Evolutionary conservation across 495 filamentous ascomycete genomes (phyloP).

Genomic region (Talaromyces ruber): DNA sequence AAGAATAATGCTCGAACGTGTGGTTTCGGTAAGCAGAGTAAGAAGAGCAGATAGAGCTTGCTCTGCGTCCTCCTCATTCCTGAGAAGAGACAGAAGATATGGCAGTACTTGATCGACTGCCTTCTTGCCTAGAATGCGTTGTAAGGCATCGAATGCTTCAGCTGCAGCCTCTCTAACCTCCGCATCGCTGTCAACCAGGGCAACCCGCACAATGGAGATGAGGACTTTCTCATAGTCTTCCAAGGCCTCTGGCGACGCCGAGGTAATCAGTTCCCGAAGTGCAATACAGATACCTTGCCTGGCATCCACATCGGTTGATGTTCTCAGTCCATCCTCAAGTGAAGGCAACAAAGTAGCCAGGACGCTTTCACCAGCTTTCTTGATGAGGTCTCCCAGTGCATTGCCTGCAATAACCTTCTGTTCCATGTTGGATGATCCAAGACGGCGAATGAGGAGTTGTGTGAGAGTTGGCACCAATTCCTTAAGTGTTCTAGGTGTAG

Average conservation of each 20-base stretch:
- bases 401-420: slow-evolving; percentile 98
- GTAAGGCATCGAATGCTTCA: slow-evolving; percentile 91
- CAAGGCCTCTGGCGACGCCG: slow-evolving; percentile 80
- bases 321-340: slow-evolving; percentile 85
- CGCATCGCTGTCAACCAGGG: slow-evolving; percentile 78
- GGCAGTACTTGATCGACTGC: slow-evolving; percentile 93
- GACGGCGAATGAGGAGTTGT: slow-evolving; percentile 85
- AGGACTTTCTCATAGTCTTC: slow-evolving; percentile 93
- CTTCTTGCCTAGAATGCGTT: slow-evolving; percentile 86
- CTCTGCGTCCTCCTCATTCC: slow-evolving; percentile 76
- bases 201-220: slow-evolving; percentile 88
- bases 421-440: slow-evolving; percentile 94
- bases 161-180: slow-evolving; percentile 93
- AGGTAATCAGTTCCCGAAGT: slow-evolving; percentile 82
- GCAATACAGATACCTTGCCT: slow-evolving; percentile 98
- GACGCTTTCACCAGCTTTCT: slow-evolving; percentile 92
- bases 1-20: slow-evolving; percentile 89
- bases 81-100: slow-evolving; percentile 77
- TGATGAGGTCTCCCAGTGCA: slow-evolving; percentile 88
- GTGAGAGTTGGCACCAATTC: slow-evolving; percentile 91
- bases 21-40: slow-evolving; percentile 87
- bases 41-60: slow-evolving; percentile 88
- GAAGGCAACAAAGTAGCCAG: slow-evolving; percentile 81
- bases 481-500: slow-evolving; percentile 85
- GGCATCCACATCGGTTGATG: slow-evolving; percentile 81